These are phyloP conservation scores for Coemansia sp. DNA, from an alignment of 192 early-diverging fungal species.

Conservation along the genomic window DNA sequence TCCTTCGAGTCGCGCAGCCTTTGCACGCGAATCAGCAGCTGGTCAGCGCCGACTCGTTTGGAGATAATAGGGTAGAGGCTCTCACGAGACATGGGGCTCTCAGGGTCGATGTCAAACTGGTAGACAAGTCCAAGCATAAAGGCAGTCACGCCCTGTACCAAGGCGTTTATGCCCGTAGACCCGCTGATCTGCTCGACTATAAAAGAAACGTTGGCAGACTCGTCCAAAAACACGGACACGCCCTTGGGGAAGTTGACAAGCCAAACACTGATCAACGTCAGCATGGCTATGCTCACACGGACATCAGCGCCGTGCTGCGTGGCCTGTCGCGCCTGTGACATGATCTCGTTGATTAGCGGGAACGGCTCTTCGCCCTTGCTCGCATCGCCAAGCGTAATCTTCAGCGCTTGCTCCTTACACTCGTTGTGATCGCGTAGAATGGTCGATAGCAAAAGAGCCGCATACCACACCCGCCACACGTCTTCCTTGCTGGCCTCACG, in stretches of 20 bases:
- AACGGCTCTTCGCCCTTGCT: conserved; percentile 77
- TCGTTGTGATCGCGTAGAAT: conserved; percentile 73
- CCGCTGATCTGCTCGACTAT: conserved; percentile 90
- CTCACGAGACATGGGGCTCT: conserved; percentile 72
- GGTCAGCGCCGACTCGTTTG: conserved; percentile 85
- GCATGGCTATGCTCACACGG: conserved; percentile 76
- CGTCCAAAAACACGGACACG: conserved; percentile 83
- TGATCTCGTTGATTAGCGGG: conserved; percentile 87
- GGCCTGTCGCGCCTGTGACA: conserved; percentile 65
- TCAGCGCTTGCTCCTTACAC: conserved; percentile 79
- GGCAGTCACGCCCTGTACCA: conserved; percentile 90
- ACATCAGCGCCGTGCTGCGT: conserved; percentile 67
- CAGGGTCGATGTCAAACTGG: conserved; percentile 86
- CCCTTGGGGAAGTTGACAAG: conserved; percentile 79
- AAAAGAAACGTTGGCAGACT: conserved; percentile 89
- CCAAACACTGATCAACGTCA: conserved; percentile 86
- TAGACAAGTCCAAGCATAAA: conserved; percentile 85
- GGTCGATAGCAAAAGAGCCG: conserved; percentile 80
- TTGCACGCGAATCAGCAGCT: conserved; percentile 81
- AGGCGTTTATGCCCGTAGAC: conserved; percentile 80
- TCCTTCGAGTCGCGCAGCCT: conserved; percentile 83
- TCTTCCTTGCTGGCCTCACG: conserved; percentile 66
- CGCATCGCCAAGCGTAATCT: conserved; percentile 76
- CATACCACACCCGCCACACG: conserved; percentile 90
- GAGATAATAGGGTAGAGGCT: conserved; percentile 80